A percentile compares a stretch with the other conserved stretches of the same genome.
Evolutionary conservation across 2,329 filamentous ascomycete species (phyloP).

Genomic region (Scopulariopsis brevicaulis): DNA sequence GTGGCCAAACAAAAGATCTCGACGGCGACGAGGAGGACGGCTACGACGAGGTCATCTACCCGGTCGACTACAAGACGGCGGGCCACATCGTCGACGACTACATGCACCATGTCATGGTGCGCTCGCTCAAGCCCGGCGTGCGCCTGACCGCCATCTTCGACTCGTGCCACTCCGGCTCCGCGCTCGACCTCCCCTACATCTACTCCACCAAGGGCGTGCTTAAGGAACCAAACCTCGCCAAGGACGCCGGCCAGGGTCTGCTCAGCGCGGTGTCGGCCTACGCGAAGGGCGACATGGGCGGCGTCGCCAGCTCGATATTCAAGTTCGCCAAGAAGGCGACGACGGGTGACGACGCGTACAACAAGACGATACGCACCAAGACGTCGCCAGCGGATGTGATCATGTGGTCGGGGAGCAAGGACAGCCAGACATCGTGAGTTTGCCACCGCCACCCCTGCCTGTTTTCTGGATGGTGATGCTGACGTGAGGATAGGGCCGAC

Average conservation of each 20-base stretch:
- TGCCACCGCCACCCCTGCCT: neutral
- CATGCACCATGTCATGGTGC: slow-evolving; percentile 53
- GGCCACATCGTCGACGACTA: slow-evolving; percentile 48
- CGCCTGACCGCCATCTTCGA: slow-evolving; percentile 46
- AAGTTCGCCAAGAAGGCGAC: slow-evolving; percentile 67
- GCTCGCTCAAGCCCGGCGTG: slow-evolving; percentile 52
- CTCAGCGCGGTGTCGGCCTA: slow-evolving; percentile 62
- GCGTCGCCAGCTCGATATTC: slow-evolving; percentile 64
- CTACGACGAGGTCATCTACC: slow-evolving; percentile 47
- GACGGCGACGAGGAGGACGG: slow-evolving; percentile 47
- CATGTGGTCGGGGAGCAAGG: slow-evolving; percentile 88
- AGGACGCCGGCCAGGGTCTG: slow-evolving; percentile 57
- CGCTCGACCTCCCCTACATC: slow-evolving; percentile 45
- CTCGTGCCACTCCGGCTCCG: slow-evolving; percentile 46
- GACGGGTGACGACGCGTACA: slow-evolving; percentile 58
- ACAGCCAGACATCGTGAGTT: slow-evolving; percentile 62
- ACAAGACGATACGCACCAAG: slow-evolving; percentile 69
- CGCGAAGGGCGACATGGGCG: slow-evolving; percentile 65
- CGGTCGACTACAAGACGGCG: slow-evolving; percentile 39
- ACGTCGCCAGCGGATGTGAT: slow-evolving; percentile 83
- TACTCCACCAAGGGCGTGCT: slow-evolving; percentile 59
- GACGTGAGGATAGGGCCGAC: slow-evolving; percentile 50
- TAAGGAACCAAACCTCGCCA: slow-evolving; percentile 63
- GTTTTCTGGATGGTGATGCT: slow-evolving; percentile 6
- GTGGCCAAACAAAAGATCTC: slow-evolving; percentile 41